A percentile compares a stretch with the other conserved stretches of the same genome.
Conservation (phyloP, 805 yeast genomes). For the Kluyveromyces siamensis region DNA sequence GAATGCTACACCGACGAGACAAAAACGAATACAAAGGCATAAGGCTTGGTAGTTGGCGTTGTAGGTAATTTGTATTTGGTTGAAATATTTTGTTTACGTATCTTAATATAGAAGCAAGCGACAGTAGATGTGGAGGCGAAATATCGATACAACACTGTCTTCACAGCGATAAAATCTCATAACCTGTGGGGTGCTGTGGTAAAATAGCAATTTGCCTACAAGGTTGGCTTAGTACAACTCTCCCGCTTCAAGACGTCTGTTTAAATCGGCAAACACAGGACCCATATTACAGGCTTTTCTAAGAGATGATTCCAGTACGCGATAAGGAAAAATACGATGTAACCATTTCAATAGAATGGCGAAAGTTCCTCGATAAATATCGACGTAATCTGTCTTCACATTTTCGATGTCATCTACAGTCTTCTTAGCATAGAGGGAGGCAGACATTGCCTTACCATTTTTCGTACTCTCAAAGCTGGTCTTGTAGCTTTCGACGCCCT, state of each 20-base stretch:
- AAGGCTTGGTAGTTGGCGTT: neutral
- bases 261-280: too few relatives aligned
- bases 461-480: constrained; percentile 35
- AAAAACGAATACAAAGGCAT: neutral
- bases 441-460: constrained; percentile 59
- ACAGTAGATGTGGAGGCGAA: neutral
- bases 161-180: too few relatives aligned
- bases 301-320: constrained; percentile 34
- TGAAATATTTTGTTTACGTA: neutral
- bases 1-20: neutral
- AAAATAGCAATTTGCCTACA: too few relatives aligned
- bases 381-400: constrained; percentile 31
- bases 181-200: too few relatives aligned
- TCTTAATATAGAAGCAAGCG: neutral
- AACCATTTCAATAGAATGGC: constrained; percentile 32
- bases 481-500: constrained; percentile 34
- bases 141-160: too few relatives aligned
- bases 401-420: constrained; percentile 44
- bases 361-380: constrained; percentile 48
- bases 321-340: constrained; percentile 36
- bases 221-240: too few relatives aligned
- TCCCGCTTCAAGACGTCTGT: too few relatives aligned
- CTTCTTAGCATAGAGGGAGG: constrained; percentile 46
- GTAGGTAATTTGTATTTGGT: too few relatives aligned
- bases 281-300: constrained; percentile 9